phyloP scores from a whole-genome alignment of 257 asterid genomes.

The Rehmannia glutinosa region DNA sequence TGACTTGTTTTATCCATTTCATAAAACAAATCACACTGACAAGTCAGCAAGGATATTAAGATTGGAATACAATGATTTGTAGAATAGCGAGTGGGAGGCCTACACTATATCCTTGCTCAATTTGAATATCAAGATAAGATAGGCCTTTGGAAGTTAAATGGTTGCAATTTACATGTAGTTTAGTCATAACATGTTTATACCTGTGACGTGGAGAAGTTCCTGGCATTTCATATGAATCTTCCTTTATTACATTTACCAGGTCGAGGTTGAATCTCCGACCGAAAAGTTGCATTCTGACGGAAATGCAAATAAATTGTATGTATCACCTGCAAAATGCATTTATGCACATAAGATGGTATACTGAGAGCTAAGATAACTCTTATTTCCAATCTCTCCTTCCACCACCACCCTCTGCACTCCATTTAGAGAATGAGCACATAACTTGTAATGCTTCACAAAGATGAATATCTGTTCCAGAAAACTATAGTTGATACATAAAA shows the following conservation, averaged over 20 bases:
- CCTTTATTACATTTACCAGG: slow-evolving; percentile 63
- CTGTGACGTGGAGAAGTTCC: slow-evolving; percentile 42
- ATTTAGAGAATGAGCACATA: too few species aligned
- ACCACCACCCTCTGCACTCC: too few species aligned
- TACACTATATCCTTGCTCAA: too few species aligned
- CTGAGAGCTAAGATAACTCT: neutral
- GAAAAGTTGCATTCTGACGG: slow-evolving; percentile 99
- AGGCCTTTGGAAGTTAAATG: neutral
- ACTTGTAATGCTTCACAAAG: neutral
- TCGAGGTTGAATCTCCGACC: slow-evolving; percentile 67
- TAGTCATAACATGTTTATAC: slow-evolving; percentile 33
- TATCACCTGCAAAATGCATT: slow-evolving; percentile 48
- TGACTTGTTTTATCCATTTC: neutral
- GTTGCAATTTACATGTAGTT: neutral
- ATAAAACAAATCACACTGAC: neutral
- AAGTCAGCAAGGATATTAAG: neutral
- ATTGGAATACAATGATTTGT: too few species aligned
- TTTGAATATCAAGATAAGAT: neutral
- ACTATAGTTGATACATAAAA: neutral
- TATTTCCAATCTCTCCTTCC: too few species aligned
- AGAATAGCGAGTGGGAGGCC: too few species aligned
- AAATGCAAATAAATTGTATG: slow-evolving; percentile 86
- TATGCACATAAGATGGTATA: slow-evolving; percentile 1
- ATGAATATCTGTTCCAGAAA: neutral
- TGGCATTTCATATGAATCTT: slow-evolving; percentile 46